Evolutionary conservation across 202 grass and related monocot genomes (phyloP), one percentile per base, ranked within the genome.

Genomic region (Brachypodium distachyon): DNA sequence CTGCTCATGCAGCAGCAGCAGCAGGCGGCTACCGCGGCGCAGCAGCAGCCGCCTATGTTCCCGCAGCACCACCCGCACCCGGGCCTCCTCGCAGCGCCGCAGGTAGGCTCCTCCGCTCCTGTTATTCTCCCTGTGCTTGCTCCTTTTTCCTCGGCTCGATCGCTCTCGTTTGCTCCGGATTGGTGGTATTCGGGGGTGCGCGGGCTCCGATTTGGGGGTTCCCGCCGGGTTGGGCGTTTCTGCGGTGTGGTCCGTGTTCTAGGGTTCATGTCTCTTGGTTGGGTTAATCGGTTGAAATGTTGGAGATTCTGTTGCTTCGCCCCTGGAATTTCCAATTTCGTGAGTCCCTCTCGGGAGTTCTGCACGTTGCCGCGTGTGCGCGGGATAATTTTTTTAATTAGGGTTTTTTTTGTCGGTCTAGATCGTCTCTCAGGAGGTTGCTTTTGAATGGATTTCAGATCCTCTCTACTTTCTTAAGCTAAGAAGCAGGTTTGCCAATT

Each of bases 51-150:
- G 56, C 72, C 86, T 37, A 10, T 88, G 81, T 88, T 88, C 81
- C 88, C 87, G 17, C 52, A 74, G 18, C 90, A 89, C 39, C 91
- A 81, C 18, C 79, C 84, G 77, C 90, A 90, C 58, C 87, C 89
- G 38, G 89, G 89, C 28, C 89, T 92, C 89, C 81, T 96, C 21
- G 84, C 89, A n/a, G 78, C 90, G 42, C 86, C 89, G 62, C 89
- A 85, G 87, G 93, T 96, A 23, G n/a, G 13, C 12, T 27, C n/a
- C 9, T 67, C 43, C 26, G 13, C 2, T 13, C n/a, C n/a, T n/a
- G n/a, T n/a, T n/a, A n/a, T 9, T 3, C 59, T 16, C 28, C 48
- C 7, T 4, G 14, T 33, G 56, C 9, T 54, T 54, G 12, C 51
- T 43, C 23, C 38, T n/a, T 46, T n/a, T 46, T 32, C 38, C 66